Percentiles rank a stretch among this genome's conserved stretches.
Evolutionary conservation across 1,139 yeast species (phyloP).

Genomic region (Kurtzmaniella quercitrusa): DNA sequence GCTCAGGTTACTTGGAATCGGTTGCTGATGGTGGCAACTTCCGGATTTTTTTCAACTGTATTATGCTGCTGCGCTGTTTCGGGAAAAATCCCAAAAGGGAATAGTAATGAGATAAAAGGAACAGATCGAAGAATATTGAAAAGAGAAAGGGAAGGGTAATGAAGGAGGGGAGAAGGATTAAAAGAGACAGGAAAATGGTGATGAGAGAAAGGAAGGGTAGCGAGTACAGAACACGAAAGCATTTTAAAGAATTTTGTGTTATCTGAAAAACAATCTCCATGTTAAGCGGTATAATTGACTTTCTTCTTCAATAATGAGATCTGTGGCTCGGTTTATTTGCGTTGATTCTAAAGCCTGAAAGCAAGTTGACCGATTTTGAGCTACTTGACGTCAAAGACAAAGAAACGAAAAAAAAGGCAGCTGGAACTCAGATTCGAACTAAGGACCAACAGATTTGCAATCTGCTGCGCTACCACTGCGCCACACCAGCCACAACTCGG

Average conservation of each 20-base stretch:
- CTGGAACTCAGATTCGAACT: constrained; percentile 83
- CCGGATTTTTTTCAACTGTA: not conserved
- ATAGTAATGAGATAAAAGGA: constrained; percentile 1
- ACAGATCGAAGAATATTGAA: not conserved
- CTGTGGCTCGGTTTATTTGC: too few species aligned
- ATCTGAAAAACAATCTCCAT: too few species aligned
- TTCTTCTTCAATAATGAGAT: too few species aligned
- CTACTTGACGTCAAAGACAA: too few species aligned
- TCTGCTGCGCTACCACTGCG: constrained; percentile 94
- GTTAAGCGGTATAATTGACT: too few species aligned
- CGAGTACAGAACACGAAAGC: too few species aligned
- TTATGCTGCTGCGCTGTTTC: not conserved
- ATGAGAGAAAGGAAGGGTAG: too few species aligned
- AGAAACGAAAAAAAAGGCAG: constrained; percentile 40
- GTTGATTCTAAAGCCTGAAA: too few species aligned
- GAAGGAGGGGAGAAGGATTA: not conserved
- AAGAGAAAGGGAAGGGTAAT: not conserved
- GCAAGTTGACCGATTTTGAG: too few species aligned
- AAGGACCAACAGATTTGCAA: constrained; percentile 89
- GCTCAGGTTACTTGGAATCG: not conserved
- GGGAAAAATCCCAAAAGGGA: constrained; percentile 1
- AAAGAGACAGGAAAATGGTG: too few species aligned
- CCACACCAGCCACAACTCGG: constrained; percentile 54
- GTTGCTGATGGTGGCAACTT: not conserved
- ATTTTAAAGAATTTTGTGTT: too few species aligned